Evolutionary conservation across 2,329 filamentous ascomycete genomes (phyloP).

Genomic region (Verticillium nubilum): DNA sequence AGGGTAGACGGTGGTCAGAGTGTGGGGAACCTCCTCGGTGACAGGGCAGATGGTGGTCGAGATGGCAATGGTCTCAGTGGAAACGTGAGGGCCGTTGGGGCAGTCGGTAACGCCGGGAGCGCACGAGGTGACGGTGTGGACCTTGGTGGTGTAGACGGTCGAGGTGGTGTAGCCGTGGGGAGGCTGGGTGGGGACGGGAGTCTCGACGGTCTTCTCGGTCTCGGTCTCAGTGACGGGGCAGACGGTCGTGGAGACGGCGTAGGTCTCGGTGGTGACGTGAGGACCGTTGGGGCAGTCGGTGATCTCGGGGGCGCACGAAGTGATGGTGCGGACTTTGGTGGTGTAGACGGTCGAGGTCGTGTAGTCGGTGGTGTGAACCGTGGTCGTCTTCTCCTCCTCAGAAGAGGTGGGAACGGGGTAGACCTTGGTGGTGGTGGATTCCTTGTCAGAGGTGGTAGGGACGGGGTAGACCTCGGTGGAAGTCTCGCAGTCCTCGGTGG

Average conservation of each 20-base stretch:
- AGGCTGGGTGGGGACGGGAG: neutral
- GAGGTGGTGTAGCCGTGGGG: conserved; percentile 6
- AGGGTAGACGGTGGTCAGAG: neutral
- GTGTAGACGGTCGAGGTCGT: conserved; percentile 5
- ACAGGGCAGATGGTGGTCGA: conserved; percentile 33
- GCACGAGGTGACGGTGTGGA: conserved; percentile 11
- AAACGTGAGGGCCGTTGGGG: conserved; percentile 20
- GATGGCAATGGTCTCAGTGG: conserved; percentile 30
- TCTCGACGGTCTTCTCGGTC: neutral
- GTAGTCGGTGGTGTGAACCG: neutral
- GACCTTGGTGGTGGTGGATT: neutral
- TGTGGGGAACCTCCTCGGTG: conserved; percentile 2
- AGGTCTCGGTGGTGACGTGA: conserved; percentile 31
- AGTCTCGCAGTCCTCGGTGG: neutral
- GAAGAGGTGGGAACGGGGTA: neutral
- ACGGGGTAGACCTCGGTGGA: neutral
- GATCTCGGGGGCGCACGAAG: conserved; percentile 5
- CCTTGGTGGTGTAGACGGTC: conserved; percentile 12
- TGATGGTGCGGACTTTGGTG: conserved; percentile 11
- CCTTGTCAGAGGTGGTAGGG: neutral
- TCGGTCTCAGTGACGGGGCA: conserved; percentile 18
- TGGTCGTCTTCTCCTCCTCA: neutral
- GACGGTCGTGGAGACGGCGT: conserved; percentile 33
- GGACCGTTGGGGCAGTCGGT: conserved; percentile 9
- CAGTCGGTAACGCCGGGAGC: conserved; percentile 3